Conservation (phyloP, 1,284 basidiomycete genomes). For the Mycosarcoma maydis region DNA sequence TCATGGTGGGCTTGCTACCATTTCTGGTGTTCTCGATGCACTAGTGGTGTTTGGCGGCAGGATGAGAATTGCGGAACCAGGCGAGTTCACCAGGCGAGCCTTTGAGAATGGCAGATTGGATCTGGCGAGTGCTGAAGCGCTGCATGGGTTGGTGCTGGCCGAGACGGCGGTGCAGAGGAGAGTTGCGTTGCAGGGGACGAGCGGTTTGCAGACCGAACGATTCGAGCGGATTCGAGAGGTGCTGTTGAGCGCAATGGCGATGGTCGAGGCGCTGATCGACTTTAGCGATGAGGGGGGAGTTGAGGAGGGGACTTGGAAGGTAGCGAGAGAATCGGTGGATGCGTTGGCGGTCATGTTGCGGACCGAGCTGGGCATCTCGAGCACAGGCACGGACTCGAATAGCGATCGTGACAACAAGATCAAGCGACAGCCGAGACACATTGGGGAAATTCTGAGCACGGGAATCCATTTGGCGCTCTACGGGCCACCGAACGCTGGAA, state of each 20-base stretch:
- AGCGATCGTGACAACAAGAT: constrained; percentile 67
- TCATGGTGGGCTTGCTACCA: constrained; percentile 84
- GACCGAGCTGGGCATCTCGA: constrained; percentile 8
- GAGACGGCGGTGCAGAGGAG: constrained; percentile 83
- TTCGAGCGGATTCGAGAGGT: constrained; percentile 75
- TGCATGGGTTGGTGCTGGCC: constrained; percentile 83
- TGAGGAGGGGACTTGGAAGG: constrained; percentile 77
- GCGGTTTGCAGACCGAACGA: constrained; percentile 69
- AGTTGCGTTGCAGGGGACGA: constrained; percentile 76
- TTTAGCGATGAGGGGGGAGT: constrained; percentile 89
- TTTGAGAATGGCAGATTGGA: constrained; percentile 82
- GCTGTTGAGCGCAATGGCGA: constrained; percentile 77
- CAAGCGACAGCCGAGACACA: no score
- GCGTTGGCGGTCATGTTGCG: constrained; percentile 10
- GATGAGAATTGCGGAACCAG: constrained; percentile 78
- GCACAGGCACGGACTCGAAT: background rate
- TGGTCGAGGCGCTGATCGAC: constrained; percentile 86
- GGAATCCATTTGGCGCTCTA: constrained; percentile 85
- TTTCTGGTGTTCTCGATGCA: constrained; percentile 75
- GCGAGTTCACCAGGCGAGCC: constrained; percentile 86
- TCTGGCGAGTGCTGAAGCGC: constrained; percentile 83
- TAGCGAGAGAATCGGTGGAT: constrained; percentile 1
- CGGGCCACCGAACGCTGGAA: constrained; percentile 88
- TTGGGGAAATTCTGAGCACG: constrained; percentile 81
- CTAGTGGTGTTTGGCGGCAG: constrained; percentile 69